Evolutionary conservation across 106 monocot genomes (phyloP), one percentile per base, ranked within the genome.

Genomic region (Chionographis japonica): DNA sequence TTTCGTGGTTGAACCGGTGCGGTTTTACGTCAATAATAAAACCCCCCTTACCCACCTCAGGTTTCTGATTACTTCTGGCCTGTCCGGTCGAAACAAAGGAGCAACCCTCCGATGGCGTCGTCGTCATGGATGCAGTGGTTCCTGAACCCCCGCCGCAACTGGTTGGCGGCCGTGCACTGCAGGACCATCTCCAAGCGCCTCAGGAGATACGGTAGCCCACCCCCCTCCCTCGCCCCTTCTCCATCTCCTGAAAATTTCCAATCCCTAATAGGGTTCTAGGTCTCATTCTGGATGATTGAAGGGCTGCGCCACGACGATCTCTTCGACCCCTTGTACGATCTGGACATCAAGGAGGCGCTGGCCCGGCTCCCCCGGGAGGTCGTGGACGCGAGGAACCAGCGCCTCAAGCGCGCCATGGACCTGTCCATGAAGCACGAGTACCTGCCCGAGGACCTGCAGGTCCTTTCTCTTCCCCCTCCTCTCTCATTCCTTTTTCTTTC

Each of bases 391-490:
- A 85, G 98, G 84, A 79, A 68, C 62, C 98, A 98, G 81, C 78
- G 98, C 40, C 85, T 98, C 57, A 98, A 98, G 79, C 84, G 98
- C 43, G 98, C 98, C 72, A 83, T 98, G 68, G 98, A 98, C 57
- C 85, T 98, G 35, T 98, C 98, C 68, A 98, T 93, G 98, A 93
- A 98, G 79, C 98, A 98, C 62, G 74, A 93, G 69, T 98, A 98
- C 73, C 74, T 98, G 4, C 68, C 83, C 8, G 65, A 90, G 51
- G 80, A 93, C 3, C n/a, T 93, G 61, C 93, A 93, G 93, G 98
- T 82, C 12, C 51, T 12, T 27, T 27, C 27, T 27, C 27, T 27
- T 27, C 27, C 1, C 0, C 0, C 27, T 27, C 27, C 27, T 27
- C 27, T 27, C 27, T 27, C 27, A 27, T 27, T 27, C 27, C 27